A percentile compares a stretch with the other conserved stretches of the same genome.
Evolutionary conservation across 1,139 yeast species (phyloP).

Genomic region (Kluyveromyces sp.): DNA sequence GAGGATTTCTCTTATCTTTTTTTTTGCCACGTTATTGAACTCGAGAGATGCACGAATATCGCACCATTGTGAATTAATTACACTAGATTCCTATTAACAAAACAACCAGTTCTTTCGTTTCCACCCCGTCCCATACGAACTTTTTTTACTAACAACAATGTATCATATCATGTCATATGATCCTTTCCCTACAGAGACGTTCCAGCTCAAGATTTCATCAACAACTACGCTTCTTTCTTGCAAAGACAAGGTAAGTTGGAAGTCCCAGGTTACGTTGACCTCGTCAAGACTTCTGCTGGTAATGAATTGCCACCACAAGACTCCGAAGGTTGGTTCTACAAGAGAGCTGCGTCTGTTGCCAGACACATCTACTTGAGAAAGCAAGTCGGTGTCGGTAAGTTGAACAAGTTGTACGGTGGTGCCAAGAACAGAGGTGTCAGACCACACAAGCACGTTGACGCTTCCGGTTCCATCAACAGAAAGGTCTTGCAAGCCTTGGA

Average conservation of each 20-base stretch:
- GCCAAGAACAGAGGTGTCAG: conserved; percentile 98
- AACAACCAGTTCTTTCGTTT: background rate
- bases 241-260: conserved; percentile 99
- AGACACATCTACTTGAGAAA: conserved; percentile 99
- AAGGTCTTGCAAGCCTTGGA: conserved; percentile 95
- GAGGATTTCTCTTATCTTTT: too few relatives aligned
- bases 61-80: too few relatives aligned
- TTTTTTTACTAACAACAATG: conserved; percentile 17
- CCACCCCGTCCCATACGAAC: background rate
- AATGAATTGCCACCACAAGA: conserved; percentile 99
- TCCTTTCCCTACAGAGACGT: conserved; percentile 68
- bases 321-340: conserved; percentile 99
- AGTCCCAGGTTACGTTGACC: conserved; percentile 99
- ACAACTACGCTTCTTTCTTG: conserved; percentile 99
- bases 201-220: conserved; percentile 99
- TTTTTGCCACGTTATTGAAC: too few relatives aligned
- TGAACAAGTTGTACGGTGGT: conserved; percentile 99
- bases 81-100: background rate
- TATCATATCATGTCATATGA: conserved; percentile 19
- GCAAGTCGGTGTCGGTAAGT: conserved; percentile 98
- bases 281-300: conserved; percentile 98
- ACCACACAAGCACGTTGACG: conserved; percentile 98
- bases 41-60: too few relatives aligned
- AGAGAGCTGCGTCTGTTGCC: conserved; percentile 99
- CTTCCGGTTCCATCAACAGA: conserved; percentile 99